phyloP scores from a whole-genome alignment of 305 asterid genomes.

The Rubia balearica region DNA sequence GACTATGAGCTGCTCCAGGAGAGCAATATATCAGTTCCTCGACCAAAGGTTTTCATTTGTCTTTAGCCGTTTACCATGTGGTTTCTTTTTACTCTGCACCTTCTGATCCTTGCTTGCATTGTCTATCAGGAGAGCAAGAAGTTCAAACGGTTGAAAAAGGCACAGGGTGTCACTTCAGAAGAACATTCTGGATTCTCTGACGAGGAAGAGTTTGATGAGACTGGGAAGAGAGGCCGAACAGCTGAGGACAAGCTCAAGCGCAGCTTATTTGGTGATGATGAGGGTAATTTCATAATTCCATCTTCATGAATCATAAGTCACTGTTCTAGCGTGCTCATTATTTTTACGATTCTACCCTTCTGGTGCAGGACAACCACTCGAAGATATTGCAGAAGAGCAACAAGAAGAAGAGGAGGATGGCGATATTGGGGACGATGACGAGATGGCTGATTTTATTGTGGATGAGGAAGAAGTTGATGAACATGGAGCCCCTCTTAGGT shows the following conservation, averaged over 20 bases:
- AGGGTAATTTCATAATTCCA: slow-evolving; percentile 41
- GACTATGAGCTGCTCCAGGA: slow-evolving; percentile 95
- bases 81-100: not conserved
- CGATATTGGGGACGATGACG: slow-evolving; percentile 82
- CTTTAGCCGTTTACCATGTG: not conserved
- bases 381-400: slow-evolving; percentile 90
- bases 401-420: slow-evolving; percentile 73
- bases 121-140: slow-evolving; percentile 63
- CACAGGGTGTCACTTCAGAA: slow-evolving; percentile 73
- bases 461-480: slow-evolving; percentile 88
- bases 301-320: slow-evolving; percentile 1
- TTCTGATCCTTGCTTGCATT: slow-evolving; percentile 17
- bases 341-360: slow-evolving; percentile 12
- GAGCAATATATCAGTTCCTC: slow-evolving; percentile 77
- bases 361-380: slow-evolving; percentile 68
- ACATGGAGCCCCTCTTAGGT: slow-evolving; percentile 85
- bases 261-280: slow-evolving; percentile 86
- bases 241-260: slow-evolving; percentile 86
- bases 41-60: slow-evolving; percentile 44
- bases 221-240: slow-evolving; percentile 61
- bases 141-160: slow-evolving; percentile 85
- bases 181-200: slow-evolving; percentile 76
- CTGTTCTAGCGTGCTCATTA: not conserved
- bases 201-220: slow-evolving; percentile 79
- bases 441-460: slow-evolving; percentile 95